Conservation (phyloP, 2,329 filamentous ascomycete genomes). For the Pseudocercospora macadamiae region DNA sequence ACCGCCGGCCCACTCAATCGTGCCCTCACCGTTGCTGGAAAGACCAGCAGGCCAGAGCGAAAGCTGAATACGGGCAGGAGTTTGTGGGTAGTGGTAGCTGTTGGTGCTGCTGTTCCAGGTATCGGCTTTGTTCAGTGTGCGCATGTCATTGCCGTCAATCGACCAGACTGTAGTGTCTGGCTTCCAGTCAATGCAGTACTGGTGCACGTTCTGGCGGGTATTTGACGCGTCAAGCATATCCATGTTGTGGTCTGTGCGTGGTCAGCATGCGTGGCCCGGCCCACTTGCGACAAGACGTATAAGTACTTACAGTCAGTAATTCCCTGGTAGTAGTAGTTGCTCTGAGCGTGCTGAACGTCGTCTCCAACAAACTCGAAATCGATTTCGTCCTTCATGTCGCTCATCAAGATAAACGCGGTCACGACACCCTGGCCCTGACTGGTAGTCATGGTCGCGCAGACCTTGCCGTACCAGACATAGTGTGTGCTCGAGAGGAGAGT, state of each 20-base stretch:
- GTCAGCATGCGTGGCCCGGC: constrained; percentile 23
- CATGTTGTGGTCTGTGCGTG: constrained; percentile 68
- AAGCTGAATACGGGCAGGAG: constrained; percentile 84
- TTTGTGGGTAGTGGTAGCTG: constrained; percentile 87
- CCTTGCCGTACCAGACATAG: constrained; percentile 97
- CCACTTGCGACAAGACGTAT: too few relatives aligned
- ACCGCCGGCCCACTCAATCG: constrained; percentile 89
- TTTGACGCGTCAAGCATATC: constrained; percentile 69
- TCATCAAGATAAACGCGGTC: constrained; percentile 95
- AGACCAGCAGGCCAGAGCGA: constrained; percentile 95
- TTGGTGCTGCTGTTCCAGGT: constrained; percentile 86
- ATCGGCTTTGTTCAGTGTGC: constrained; percentile 72
- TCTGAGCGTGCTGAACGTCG: constrained; percentile 77
- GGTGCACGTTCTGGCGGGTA: constrained; percentile 79
- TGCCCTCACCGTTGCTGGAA: constrained; percentile 76
- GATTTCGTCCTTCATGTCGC: constrained; percentile 96
- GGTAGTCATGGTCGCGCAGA: constrained; percentile 82
- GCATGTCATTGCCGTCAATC: constrained; percentile 77
- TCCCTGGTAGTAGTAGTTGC: constrained; percentile 97
- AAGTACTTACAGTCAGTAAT: constrained; percentile 79
- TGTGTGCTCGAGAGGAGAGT: constrained; percentile 81
- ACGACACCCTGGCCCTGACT: constrained; percentile 85
- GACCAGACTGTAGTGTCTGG: constrained; percentile 85
- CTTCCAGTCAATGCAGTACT: constrained; percentile 91
- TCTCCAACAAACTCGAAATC: constrained; percentile 93